Conservation (phyloP, 306 rosid species). For the Casuarina cunninghamiana region DNA sequence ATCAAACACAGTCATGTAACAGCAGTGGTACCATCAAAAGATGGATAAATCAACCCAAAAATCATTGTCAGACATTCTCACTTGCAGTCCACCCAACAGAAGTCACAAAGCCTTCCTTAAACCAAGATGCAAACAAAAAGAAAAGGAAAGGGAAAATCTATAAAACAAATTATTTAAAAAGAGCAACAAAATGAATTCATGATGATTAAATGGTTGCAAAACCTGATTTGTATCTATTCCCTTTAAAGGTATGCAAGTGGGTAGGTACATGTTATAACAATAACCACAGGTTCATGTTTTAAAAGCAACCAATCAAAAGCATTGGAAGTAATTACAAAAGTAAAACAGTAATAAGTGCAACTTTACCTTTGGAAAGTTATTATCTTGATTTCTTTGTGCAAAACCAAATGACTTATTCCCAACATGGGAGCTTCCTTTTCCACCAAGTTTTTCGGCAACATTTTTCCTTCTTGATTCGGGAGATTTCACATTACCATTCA, state of each 20-base stretch:
- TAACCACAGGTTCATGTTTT: neutral
- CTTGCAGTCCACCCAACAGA: neutral
- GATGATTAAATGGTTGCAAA: neutral
- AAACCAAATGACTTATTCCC: conserved; percentile 65
- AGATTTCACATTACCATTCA: conserved; percentile 61
- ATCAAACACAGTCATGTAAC: neutral
- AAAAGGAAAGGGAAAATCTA: neutral
- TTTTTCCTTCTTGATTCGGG: conserved; percentile 52
- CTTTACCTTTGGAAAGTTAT: conserved; percentile 65
- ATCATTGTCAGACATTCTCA: neutral
- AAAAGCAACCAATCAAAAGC: conserved; percentile 5
- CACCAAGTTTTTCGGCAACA: conserved; percentile 51
- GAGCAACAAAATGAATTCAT: conserved; percentile 1
- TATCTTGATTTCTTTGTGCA: conserved; percentile 67
- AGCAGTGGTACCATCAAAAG: neutral
- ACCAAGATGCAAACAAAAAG: neutral
- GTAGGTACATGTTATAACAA: neutral
- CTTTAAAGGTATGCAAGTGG: neutral
- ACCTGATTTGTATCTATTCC: neutral
- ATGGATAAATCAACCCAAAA: neutral
- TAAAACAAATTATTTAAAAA: neutral
- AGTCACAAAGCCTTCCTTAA: neutral
- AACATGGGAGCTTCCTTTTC: conserved; percentile 53
- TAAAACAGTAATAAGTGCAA: conserved; percentile 5
- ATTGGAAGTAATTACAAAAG: neutral